Percentiles rank a stretch among this genome's conserved stretches.
Conservation (phyloP, 108 stramenopile species). For the Discostella pseudostelligera region DNA sequence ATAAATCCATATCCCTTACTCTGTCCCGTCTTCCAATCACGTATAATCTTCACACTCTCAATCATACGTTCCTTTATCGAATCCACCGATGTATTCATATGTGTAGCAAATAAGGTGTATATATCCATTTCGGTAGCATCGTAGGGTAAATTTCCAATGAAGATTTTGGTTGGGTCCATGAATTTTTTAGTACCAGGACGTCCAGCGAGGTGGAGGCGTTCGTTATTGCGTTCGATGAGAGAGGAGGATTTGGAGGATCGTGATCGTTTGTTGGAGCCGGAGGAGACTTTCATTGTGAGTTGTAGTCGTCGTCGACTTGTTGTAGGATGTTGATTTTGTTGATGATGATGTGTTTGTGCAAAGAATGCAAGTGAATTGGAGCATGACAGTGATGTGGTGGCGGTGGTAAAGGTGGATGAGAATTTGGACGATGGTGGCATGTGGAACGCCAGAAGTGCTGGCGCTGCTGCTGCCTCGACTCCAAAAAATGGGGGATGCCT, state of each 20-base stretch:
- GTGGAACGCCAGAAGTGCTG: too few relatives aligned
- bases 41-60: conserved; percentile 51
- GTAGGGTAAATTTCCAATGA: conserved; percentile 52
- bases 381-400: too few relatives aligned
- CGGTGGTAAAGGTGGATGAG: too few relatives aligned
- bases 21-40: conserved; percentile 85
- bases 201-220: conserved; percentile 54
- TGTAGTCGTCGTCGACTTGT: too few relatives aligned
- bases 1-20: conserved; percentile 89
- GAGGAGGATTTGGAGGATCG: conserved; percentile 39
- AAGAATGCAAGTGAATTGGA: too few relatives aligned
- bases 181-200: conserved; percentile 71
- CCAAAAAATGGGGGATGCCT: too few relatives aligned
- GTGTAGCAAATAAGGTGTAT: conserved; percentile 13
- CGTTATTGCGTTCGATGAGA: conserved; percentile 40
- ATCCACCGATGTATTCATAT: conserved; percentile 64
- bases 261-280: conserved; percentile 16
- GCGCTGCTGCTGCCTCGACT: too few relatives aligned
- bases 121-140: conserved; percentile 57
- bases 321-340: not conserved
- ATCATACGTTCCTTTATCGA: conserved; percentile 41
- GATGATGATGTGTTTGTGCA: not conserved
- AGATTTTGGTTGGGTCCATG: conserved; percentile 62
- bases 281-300: conserved; percentile 36
- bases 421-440: too few relatives aligned